Evolutionary conservation across 1,139 yeast species (phyloP), one percentile per base, ranked within the genome.

Genomic region (Suhomyces taliae): DNA sequence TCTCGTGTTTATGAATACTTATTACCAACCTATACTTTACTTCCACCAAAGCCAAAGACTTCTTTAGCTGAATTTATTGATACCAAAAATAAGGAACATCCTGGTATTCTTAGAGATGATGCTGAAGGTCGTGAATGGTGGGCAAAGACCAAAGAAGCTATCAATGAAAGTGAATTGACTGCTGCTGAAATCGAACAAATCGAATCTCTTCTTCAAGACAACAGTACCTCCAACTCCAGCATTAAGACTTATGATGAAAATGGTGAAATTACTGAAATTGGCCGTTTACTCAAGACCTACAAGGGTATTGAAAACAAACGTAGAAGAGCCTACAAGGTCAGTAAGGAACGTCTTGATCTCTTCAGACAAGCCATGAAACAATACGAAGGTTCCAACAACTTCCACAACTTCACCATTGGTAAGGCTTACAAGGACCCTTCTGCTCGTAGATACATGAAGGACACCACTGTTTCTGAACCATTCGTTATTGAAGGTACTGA

Each of bases 381-480:
- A 48, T 93, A 87, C 61, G 79, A 85, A 54, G 98, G 98, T 11
- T 83, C 90, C 35, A 97, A 93, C 66, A 93, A 93, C 65, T 93
- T 91, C 78, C 98, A 93, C 67, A 93, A 93, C 65, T 93, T 88
- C 69, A 95, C 99, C 0, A 70, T 90, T 47, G 97, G 97, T 26
- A 93, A 93, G 65, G 69, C 78, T n/a, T 90, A 79, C 69, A 86
- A 82, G 56, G 98, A 93, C 58, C 86, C 96, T 27, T 85, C 95
- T 53, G 85, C 97, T 2, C 76, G 79, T 50, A 76, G 99, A 59
- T 87, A 72, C 65, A 91, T 93, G 90, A 88, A 87, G 60, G 70
- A 79, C 12, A 77, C 95, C 46, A 76, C 79, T 0, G 96, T 90
- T 0, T 81, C 90, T n/a, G 95, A 89, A 2, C 99, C 99, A 3